Percentiles rank a stretch among this genome's conserved stretches.
phyloP scores from a whole-genome alignment of 2,329 filamentous ascomycete species.

The Phialophora chinensis region DNA sequence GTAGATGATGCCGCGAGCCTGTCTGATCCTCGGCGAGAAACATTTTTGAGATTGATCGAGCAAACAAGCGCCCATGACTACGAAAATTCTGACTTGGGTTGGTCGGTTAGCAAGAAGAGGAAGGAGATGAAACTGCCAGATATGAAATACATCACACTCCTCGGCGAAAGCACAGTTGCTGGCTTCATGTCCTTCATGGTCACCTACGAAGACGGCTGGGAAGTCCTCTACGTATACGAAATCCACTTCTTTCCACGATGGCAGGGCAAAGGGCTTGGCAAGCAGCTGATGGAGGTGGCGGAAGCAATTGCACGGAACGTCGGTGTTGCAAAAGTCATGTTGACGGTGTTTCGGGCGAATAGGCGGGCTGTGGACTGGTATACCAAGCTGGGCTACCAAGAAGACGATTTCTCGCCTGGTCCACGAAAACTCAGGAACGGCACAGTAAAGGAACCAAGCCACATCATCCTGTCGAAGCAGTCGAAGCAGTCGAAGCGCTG shows the following conservation, averaged over 20 bases:
- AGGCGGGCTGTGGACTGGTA: conserved; percentile 56
- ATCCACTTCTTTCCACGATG: conserved; percentile 58
- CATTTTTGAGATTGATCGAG: conserved; percentile 60
- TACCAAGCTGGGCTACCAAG: conserved; percentile 55
- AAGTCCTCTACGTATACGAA: conserved; percentile 70
- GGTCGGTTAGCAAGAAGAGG: conserved; percentile 60
- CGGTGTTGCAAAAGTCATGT: conserved; percentile 62
- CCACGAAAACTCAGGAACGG: conserved; percentile 58
- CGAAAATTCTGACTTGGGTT: conserved; percentile 58
- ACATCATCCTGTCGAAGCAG: conserved; percentile 60
- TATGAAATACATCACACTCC: conserved; percentile 64
- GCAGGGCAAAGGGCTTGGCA: conserved; percentile 59
- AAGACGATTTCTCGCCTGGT: conserved; percentile 60
- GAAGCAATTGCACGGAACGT: conserved; percentile 55
- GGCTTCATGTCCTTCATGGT: conserved; percentile 63
- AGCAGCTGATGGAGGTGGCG: conserved; percentile 55
- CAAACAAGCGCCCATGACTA: conserved; percentile 62
- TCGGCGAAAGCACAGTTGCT: conserved; percentile 33
- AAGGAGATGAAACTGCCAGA: conserved; percentile 64
- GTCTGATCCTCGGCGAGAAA: conserved; percentile 39
- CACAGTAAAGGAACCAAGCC: conserved; percentile 55
- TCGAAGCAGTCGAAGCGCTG: conserved; percentile 50
- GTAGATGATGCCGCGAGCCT: background rate
- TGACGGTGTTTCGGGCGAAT: conserved; percentile 65
- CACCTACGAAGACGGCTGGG: conserved; percentile 60